Base-by-base conservation (phyloP, 495 filamentous ascomycete genomes). In the Penicillium cataractarum region DNA sequence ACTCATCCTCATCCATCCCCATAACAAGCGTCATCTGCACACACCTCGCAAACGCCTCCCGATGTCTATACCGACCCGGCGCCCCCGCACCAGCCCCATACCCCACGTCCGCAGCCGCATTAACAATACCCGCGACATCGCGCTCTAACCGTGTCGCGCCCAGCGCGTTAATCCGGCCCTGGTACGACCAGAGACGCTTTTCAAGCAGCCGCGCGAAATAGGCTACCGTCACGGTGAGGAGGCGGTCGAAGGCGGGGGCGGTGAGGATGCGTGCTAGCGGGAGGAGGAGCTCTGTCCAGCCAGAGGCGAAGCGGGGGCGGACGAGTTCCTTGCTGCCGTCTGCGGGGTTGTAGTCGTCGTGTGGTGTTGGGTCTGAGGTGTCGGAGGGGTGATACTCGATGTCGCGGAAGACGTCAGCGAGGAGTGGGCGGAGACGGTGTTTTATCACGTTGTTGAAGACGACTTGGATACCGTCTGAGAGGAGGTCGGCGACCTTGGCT, bases 1-100 rank as follows among this genome's bases (percentile, higher is more conserved):
- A 97, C 76, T 99, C 96, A 59, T 99, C 95, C 19, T 96, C 93
- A 73, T 99, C 95, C 93, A 97, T 96, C 62, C 93, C 93, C 69
- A 96, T 91, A 5, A 97, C 84, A 76, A 97, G 83, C 51, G 89
- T 86, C 63, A 98, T 90, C 82, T 99, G 93, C 63, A 85, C 82
- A 58, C 91, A 91, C 62, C 86, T 86, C 54, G 82, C 83, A 80
- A 99, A 97, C 15, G 84, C 70, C 70, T 97, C 93, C 13, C 93
- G 79, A 49, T 97, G 84, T 2, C 85, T 85, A 73, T 97, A 99
- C 46, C 78, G 69, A 3, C 72, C 76, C 13, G 74, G 67, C 7
- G 70, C 72, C 19, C 70, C 70, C 19, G 73, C 63, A 7, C 69
- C 70, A 42, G 73, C 63, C 3, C 70, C 70, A 39, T 72, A 74